phyloP scores from a whole-genome alignment of 129 eudicot genomes.

The Escallonia herrerae region DNA sequence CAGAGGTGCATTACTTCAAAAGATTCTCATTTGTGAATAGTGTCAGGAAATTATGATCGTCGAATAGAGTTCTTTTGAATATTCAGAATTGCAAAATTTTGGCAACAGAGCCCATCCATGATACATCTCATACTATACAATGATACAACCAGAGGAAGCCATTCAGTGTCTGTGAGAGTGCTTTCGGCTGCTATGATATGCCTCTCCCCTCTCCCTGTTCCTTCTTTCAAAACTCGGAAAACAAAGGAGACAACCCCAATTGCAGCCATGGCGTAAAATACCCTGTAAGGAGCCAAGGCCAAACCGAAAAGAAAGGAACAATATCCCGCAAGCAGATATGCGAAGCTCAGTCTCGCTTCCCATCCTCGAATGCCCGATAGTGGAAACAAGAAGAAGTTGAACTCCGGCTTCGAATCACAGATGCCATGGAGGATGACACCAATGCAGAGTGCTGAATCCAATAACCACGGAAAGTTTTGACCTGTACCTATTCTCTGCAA shows the following conservation, averaged over 20 bases:
- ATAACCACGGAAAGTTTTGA: conserved; percentile 72
- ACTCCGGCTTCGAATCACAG: conserved; percentile 80
- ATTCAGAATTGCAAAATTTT: too few relatives aligned
- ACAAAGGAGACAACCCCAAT: conserved; percentile 54
- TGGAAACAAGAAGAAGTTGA: conserved; percentile 59
- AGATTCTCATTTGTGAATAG: too few relatives aligned
- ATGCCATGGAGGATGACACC: conserved; percentile 75
- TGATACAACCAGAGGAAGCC: not conserved
- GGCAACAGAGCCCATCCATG: too few relatives aligned
- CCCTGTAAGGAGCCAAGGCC: conserved; percentile 78
- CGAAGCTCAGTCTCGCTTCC: conserved; percentile 63
- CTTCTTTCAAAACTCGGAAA: conserved; percentile 61
- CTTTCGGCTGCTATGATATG: conserved; percentile 55
- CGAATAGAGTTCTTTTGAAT: too few relatives aligned
- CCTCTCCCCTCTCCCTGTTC: conserved; percentile 63
- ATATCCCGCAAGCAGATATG: conserved; percentile 74
- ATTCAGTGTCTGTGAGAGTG: conserved; percentile 78
- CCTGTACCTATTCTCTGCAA: conserved; percentile 76
- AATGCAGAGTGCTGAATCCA: conserved; percentile 71
- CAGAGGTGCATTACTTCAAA: too few relatives aligned
- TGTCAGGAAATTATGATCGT: too few relatives aligned
- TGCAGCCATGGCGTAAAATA: conserved; percentile 79
- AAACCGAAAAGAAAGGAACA: conserved; percentile 63
- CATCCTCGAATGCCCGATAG: conserved; percentile 44
- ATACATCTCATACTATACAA: not conserved